Conservation (phyloP, 257 asterid species). For the Leptodermis oblonga region DNA sequence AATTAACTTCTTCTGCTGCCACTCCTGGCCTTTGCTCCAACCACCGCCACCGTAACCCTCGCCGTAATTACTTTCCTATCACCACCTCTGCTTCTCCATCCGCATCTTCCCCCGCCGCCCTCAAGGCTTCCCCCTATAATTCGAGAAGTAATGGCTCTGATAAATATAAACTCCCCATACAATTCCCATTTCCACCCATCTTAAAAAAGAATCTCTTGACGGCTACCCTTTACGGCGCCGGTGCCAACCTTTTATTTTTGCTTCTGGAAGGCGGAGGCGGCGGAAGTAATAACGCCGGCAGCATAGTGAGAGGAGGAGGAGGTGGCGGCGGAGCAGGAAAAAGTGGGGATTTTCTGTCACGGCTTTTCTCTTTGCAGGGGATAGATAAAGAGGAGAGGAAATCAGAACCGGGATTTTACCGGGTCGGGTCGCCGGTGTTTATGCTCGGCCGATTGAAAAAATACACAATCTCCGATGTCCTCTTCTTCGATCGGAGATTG, state of each 20-base stretch:
- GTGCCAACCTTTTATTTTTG: constrained; percentile 40
- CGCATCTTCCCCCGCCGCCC: constrained; percentile 36
- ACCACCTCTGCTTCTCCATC: constrained; percentile 17
- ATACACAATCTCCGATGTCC: constrained; percentile 70
- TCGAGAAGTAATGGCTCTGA: constrained; percentile 4
- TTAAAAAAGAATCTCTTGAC: not conserved
- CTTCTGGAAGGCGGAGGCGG: constrained; percentile 36
- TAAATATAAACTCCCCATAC: not conserved
- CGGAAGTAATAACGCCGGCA: constrained; percentile 24
- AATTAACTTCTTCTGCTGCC: constrained; percentile 46
- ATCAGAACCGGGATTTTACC: constrained; percentile 60
- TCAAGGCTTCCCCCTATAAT: constrained; percentile 39
- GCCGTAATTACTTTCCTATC: constrained; percentile 16
- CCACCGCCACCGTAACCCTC: constrained; percentile 27
- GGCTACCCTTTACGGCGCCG: constrained; percentile 21
- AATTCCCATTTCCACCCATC: not conserved
- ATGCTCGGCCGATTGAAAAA: constrained; percentile 77
- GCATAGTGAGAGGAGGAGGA: constrained; percentile 36
- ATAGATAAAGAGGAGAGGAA: constrained; percentile 66
- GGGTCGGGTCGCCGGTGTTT: constrained; percentile 68
- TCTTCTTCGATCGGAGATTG: constrained; percentile 55
- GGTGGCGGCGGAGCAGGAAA: constrained; percentile 53
- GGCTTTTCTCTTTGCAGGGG: constrained; percentile 41
- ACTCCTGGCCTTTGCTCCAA: constrained; percentile 42
- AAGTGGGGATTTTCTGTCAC: constrained; percentile 53